Evolutionary conservation across 177 flowering plant species (phyloP).

Genomic region (Vitis hybrid): DNA sequence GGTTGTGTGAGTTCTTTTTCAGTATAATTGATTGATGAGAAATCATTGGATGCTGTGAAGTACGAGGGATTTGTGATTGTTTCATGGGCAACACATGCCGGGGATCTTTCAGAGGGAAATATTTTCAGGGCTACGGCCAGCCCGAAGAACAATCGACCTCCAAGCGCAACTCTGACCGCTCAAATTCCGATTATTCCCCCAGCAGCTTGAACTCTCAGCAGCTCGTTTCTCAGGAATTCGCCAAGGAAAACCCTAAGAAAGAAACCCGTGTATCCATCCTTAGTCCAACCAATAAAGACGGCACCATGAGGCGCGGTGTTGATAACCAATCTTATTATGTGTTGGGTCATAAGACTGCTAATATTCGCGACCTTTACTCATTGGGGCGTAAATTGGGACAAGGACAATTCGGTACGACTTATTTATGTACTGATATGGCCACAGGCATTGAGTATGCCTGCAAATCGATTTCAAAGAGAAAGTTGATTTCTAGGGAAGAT

Average conservation of each 20-base stretch:
- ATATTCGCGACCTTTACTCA: constrained; percentile 83
- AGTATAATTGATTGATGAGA: constrained; percentile 4
- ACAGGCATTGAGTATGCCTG: constrained; percentile 86
- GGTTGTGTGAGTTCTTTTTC: not conserved
- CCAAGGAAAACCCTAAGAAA: constrained; percentile 41
- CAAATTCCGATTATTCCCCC: constrained; percentile 44
- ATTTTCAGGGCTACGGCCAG: constrained; percentile 57
- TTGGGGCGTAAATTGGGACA: constrained; percentile 92
- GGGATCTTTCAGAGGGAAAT: constrained; percentile 74
- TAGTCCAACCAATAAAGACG: constrained; percentile 37
- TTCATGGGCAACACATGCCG: constrained; percentile 99
- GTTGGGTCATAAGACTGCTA: constrained; percentile 80
- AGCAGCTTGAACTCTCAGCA: constrained; percentile 39
- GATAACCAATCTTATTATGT: constrained; percentile 75
- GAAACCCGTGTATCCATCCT: constrained; percentile 21
- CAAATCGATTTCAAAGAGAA: constrained; percentile 95
- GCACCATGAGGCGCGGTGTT: constrained; percentile 54
- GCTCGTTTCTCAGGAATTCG: constrained; percentile 41
- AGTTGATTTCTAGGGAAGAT: constrained; percentile 89
- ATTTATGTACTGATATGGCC: constrained; percentile 70
- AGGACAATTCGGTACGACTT: constrained; percentile 95
- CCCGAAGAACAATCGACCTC: constrained; percentile 57
- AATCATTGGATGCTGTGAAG: constrained; percentile 30
- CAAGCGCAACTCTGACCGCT: constrained; percentile 45
- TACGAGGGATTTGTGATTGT: constrained; percentile 32